Evolutionary conservation across 106 monocot genomes (phyloP), one percentile per base, ranked within the genome.

Genomic region (Dendrobium huoshanense): DNA sequence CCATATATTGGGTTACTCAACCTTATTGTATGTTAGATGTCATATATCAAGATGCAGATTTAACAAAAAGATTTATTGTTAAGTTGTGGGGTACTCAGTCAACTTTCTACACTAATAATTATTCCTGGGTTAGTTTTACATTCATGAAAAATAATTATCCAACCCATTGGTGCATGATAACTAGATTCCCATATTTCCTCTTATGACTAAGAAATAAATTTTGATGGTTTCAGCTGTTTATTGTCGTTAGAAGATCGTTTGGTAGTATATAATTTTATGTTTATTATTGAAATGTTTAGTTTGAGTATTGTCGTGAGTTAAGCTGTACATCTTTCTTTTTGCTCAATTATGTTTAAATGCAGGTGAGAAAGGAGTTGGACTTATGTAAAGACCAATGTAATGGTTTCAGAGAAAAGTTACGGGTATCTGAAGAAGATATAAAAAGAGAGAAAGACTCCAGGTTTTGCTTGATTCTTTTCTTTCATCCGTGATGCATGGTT

Each of bases 351-450:
- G 11, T 70, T 20, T 37, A 31, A 41, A 77, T 43, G 22, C 79
- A 95, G 95, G 88, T 81, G 43, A 84, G 31, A 54, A 75, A 55
- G 73, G 84, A 93, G 77, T 56, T 95, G 75, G 91, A 82, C 70
- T 81, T 77, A 78, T 95, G 68, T 25, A 80, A 68, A 75, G 89
- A 84, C 80, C 70, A 89, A 77, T 85, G 83, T 51, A 83, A 41
- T 18, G 25, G 49, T 55, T 77, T 89, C 4, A 79, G 24, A 59
- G 84, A 75, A 56, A 85, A 58, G 51, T 75, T 89, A 61, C 16
- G 20, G 49, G n/a, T 75, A 37, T 70, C 54, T 13, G 80, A 80
- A 48, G 85, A 90, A 80, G 82, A 78, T 80, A 51, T 31, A 19
- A 22, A 61, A 80, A 72, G 41, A 49, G 85, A 80, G 80, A 51